These are phyloP conservation scores for Mitragyna speciosa DNA, from an alignment of 257 asterid species.

Conservation along the genomic window DNA sequence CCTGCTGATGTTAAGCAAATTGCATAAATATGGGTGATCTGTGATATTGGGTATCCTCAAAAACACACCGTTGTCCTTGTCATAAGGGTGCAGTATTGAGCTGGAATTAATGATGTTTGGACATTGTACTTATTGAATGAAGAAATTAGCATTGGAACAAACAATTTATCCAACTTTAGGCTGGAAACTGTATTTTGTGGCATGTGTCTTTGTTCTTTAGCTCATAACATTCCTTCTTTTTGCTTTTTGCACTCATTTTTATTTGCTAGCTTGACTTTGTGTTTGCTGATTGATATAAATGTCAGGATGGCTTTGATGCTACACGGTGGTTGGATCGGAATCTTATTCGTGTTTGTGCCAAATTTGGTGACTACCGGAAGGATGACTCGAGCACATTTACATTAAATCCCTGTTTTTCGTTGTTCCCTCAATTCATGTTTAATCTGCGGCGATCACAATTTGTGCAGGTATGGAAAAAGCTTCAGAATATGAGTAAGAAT, in stretches of 20 bases:
- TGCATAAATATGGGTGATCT: too few species aligned
- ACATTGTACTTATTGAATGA: neutral
- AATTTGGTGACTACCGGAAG: conserved; percentile 95
- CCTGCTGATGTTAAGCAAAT: neutral
- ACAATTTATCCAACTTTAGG: neutral
- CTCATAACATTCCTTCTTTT: too few species aligned
- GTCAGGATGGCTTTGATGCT: conserved; percentile 93
- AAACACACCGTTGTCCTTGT: neutral
- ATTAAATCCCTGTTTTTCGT: conserved; percentile 71
- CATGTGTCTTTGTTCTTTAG: neutral
- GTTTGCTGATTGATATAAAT: conserved; percentile 7
- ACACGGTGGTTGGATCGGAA: conserved; percentile 96
- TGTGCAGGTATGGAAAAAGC: conserved; percentile 59
- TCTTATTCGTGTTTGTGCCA: conserved; percentile 89
- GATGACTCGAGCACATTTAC: conserved; percentile 92
- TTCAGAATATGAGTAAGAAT: neutral
- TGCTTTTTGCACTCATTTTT: neutral
- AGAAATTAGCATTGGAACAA: neutral
- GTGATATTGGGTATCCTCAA: neutral
- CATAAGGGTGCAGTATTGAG: neutral
- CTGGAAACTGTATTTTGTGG: neutral
- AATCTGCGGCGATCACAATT: conserved; percentile 95
- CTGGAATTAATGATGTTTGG: neutral
- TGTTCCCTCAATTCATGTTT: conserved; percentile 97
- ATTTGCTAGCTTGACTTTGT: conserved; percentile 6